Base-by-base conservation (phyloP, 352 stramenopile genomes). In the Globisporangium okanoganense region DNA sequence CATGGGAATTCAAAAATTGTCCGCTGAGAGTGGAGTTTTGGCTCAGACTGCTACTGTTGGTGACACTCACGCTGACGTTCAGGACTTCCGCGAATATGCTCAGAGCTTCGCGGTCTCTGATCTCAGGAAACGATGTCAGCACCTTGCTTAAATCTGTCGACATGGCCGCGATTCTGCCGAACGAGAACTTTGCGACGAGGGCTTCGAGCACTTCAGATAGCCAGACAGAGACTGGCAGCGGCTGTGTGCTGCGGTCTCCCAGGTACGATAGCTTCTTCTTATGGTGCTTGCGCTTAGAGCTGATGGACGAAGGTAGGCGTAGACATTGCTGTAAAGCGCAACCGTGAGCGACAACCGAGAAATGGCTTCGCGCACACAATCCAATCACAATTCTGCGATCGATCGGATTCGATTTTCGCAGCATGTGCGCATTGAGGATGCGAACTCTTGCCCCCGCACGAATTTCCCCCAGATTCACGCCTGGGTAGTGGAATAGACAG, bases 401-500 rank as follows among this genome's bases (percentile, higher is more conserved):
- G 31, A 69, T 35, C 45, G 67, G 70, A 27, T 65, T 71, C n/a
- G 67, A 58, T 65, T 52, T 73, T 24, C 58, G 72, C 3, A 82
- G 51, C 40, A 82, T 44, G 33, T 82, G 74, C 8, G 70, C 69
- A 22, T 35, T 43, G 57, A 20, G 51, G 0, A 82, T 22, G 35
- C 51, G 55, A 25, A 82, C 31, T 5, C 31, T 66, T 22, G 62
- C 40, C 6, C 70, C 74, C 59, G 65, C 62, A 45, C 74, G 74
- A 22, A 82, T 44, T 5, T 61, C 59, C 47, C 61, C 27, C 33
- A 79, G 56, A 45, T 79, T 38, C 8, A 61, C 61, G 25, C 65
- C 65, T 14, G 72, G 70, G 43, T 76, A 78, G 56, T 70, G 70
- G 45, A 79, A 79, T 4, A 79, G 31, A 33, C 72, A 80, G 41